Evolutionary conservation across 371 early-diverging fungal genomes (phyloP).

Genomic region (Syncephalastrum contaminatum): DNA sequence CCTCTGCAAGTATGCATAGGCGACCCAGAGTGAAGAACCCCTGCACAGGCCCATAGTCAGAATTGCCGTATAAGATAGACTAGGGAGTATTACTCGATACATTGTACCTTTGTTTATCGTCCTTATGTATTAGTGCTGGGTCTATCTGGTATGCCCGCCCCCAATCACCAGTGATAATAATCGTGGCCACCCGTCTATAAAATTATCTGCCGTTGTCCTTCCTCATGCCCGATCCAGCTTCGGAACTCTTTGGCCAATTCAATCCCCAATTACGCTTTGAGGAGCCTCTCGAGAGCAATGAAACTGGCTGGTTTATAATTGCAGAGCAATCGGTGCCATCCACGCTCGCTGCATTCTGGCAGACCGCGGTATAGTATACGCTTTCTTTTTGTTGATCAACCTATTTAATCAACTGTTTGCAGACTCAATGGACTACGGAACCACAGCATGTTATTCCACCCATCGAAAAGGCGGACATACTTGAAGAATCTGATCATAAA

Average conservation of each 20-base stretch:
- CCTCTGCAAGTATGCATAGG: too few species aligned
- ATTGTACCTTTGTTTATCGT: too few species aligned
- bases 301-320: slow-evolving; percentile 26
- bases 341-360: slow-evolving; percentile 31
- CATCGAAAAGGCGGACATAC: slow-evolving; percentile 49
- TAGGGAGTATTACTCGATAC: too few species aligned
- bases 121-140: too few species aligned
- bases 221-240: not conserved
- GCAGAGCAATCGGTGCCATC: slow-evolving; percentile 37
- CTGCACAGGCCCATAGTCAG: too few species aligned
- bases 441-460: slow-evolving; percentile 74
- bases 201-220: too few species aligned
- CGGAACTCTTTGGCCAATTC: slow-evolving; percentile 32
- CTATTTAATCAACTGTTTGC: not conserved
- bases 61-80: too few species aligned
- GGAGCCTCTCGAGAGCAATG: slow-evolving; percentile 7
- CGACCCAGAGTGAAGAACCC: too few species aligned
- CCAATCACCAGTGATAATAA: too few species aligned
- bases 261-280: slow-evolving; percentile 30
- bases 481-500: not conserved
- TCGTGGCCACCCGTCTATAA: too few species aligned
- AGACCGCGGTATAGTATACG: slow-evolving; percentile 31
- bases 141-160: too few species aligned
- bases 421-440: slow-evolving; percentile 68
- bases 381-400: slow-evolving; percentile 1